Base-by-base conservation (phyloP, 2,329 filamentous ascomycete species). In the Aspergillus costaricaensis region DNA sequence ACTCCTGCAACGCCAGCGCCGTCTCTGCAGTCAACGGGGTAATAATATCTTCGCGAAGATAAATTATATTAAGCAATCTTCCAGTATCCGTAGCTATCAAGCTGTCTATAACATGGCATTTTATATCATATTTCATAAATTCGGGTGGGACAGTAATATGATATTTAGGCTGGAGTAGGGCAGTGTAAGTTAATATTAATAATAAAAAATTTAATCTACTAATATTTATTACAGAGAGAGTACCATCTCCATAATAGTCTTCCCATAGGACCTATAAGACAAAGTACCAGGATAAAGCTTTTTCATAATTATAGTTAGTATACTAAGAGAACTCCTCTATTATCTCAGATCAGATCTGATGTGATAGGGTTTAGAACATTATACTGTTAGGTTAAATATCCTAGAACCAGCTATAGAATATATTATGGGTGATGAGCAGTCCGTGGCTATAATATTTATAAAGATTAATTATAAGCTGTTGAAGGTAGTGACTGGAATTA, bases 241-340 rank as follows among this genome's bases (percentile, higher is more conserved):
- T 78, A 0, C 78, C 78, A 0, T 78, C 78, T 2, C 78, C 77
- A n/a, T 54, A 71, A 0, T 70, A 68, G 59, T 81, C 79, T 19
- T 73, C 70, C 12, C 72, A 76, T 0, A 81, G 70, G 0, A 80
- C 76, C n/a, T 80, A 78, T 0, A 80, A 70, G 0, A 77, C 79
- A 48, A 81, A 80, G 48, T 72, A 80, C 2, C 74, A 58, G 1
- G 79, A 77, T 0, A 75, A 68, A 0, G 63, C 60, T 0, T 71
- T 55, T 51, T 80, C 79, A 50, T 80, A 80, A 62, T 76, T 79
- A 64, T 78, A 80, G 50, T 80, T 78, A 0, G 76, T 80, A 44
- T 80, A 78, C 79, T 79, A 80, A 0, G 79, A 74, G 25, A 80
- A 81, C 1, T 76, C 66, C 0, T 73, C 60, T 75, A 78, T 79